phyloP scores from a whole-genome alignment of 179 eudicot species.

The Drosera spatulata region DNA sequence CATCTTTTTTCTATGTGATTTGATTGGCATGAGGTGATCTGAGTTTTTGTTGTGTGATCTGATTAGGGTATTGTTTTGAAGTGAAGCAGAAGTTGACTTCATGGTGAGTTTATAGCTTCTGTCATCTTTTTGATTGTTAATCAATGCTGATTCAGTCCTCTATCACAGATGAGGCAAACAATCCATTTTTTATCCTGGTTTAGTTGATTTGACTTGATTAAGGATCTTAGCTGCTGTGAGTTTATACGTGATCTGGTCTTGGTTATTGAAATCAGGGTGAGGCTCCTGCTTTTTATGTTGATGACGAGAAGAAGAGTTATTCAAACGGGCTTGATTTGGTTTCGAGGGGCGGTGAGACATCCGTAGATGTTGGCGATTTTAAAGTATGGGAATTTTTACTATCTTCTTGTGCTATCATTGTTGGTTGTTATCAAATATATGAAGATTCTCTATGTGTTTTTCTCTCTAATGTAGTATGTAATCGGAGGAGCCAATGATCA shows the following conservation, averaged over 20 bases:
- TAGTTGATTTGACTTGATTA: not conserved
- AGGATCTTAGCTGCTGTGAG: not conserved
- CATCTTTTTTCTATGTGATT: not conserved
- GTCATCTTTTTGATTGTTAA: not conserved
- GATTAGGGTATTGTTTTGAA: conserved; percentile 13
- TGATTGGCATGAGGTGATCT: not conserved
- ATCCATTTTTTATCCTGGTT: not conserved
- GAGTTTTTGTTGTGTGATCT: conserved; percentile 1
- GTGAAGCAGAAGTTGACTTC: conserved; percentile 7
- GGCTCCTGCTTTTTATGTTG: conserved; percentile 65
- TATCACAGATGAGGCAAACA: not conserved
- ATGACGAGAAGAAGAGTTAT: conserved; percentile 28
- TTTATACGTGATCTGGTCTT: conserved; percentile 8
- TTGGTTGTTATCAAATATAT: not conserved
- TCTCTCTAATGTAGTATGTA: conserved; percentile 33
- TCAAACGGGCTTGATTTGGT: conserved; percentile 29
- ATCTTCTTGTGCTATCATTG: not conserved
- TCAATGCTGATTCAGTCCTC: not conserved
- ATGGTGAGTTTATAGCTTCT: conserved; percentile 17
- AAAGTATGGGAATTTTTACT: conserved; percentile 24
- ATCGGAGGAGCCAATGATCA: conserved; percentile 45
- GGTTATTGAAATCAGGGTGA: conserved; percentile 45
- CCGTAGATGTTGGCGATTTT: conserved; percentile 35
- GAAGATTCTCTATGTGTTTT: not conserved
- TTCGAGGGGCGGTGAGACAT: conserved; percentile 33